Conservation (phyloP, 164 flowering plant genomes). For the Houttuynia cordata region DNA sequence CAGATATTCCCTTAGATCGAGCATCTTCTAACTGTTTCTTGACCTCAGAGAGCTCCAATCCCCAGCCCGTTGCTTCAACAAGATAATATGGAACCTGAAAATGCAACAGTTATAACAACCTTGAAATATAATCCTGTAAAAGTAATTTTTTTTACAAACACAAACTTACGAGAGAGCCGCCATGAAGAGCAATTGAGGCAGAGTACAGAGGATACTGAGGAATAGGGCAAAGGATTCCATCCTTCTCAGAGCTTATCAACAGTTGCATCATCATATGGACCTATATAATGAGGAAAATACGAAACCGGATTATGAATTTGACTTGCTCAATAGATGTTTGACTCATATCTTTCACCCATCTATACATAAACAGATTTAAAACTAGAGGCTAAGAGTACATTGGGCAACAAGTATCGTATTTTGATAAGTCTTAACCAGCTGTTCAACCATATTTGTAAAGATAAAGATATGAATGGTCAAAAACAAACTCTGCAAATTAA, state of each 20-base stretch:
- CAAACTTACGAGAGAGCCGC: constrained; percentile 80
- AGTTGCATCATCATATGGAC: constrained; percentile 99
- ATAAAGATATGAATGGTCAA: too few species aligned
- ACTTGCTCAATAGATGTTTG: neutral
- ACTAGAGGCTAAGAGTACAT: too few species aligned
- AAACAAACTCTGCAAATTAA: too few species aligned
- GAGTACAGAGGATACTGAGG: constrained; percentile 98
- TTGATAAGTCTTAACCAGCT: too few species aligned
- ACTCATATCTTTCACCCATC: neutral
- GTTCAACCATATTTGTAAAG: too few species aligned
- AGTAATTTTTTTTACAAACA: too few species aligned
- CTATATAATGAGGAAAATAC: constrained; percentile 24
- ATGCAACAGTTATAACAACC: neutral
- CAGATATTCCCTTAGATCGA: constrained; percentile 58
- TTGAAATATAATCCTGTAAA: too few species aligned
- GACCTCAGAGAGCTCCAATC: constrained; percentile 75
- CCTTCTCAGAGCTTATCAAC: constrained; percentile 69
- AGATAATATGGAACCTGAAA: constrained; percentile 93
- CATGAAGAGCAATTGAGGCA: constrained; percentile 96
- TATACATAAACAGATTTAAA: too few species aligned
- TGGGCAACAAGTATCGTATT: too few species aligned
- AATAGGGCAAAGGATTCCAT: constrained; percentile 96
- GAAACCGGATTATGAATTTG: neutral
- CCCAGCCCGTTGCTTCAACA: constrained; percentile 93
- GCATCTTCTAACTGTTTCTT: constrained; percentile 72